These are phyloP conservation scores for Crithidia mellificae DNA, from an alignment of 208 protist species.

Conservation along the genomic window DNA sequence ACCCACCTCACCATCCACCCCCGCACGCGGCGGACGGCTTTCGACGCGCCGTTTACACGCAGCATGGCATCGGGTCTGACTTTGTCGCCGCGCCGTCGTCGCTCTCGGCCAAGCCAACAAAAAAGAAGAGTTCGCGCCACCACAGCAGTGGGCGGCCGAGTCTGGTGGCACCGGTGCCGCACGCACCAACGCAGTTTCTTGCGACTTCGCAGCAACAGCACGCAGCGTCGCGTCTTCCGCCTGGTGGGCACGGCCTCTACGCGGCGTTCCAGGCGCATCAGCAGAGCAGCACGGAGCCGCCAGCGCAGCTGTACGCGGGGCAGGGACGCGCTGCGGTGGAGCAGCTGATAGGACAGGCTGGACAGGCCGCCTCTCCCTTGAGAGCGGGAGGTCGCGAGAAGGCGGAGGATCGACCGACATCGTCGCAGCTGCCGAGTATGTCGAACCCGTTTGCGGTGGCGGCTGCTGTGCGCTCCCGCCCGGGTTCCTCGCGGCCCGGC, in stretches of 20 bases:
- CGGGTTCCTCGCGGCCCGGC: background rate
- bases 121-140: too few relatives aligned
- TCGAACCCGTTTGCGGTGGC: background rate
- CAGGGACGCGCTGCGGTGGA: constrained; percentile 2
- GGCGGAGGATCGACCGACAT: background rate
- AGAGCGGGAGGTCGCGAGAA: too few relatives aligned
- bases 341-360: background rate
- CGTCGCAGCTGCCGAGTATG: background rate
- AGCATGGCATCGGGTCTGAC: too few relatives aligned
- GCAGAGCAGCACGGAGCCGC: background rate
- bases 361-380: too few relatives aligned
- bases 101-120: too few relatives aligned
- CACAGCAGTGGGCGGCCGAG: background rate
- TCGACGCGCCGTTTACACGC: too few relatives aligned
- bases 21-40: background rate
- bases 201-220: background rate
- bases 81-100: too few relatives aligned
- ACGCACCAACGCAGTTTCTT: too few relatives aligned
- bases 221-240: background rate
- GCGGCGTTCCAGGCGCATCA: background rate
- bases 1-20: background rate
- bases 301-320: constrained; percentile 1
- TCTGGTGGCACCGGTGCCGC: background rate
- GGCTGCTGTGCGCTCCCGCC: background rate
- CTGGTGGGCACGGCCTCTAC: background rate